These are phyloP conservation scores for Sicyos baderoa DNA, from an alignment of 306 rosid species.

Conservation along the genomic window DNA sequence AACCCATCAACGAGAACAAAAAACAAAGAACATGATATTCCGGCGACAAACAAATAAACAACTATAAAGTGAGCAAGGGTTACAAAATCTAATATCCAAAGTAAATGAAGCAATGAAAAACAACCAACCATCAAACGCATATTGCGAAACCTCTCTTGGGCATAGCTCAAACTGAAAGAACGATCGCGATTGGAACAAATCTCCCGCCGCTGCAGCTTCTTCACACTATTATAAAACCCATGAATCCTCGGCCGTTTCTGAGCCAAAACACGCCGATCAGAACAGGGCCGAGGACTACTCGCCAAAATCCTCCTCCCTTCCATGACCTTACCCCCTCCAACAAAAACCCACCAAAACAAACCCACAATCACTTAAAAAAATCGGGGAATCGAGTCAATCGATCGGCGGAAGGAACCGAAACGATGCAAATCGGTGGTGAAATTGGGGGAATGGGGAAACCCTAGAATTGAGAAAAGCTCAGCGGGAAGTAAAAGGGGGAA, in stretches of 20 bases:
- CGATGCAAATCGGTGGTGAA: not conserved
- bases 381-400: not conserved
- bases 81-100: not conserved
- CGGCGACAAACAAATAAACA: not conserved
- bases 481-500: not conserved
- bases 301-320: slow-evolving; percentile 66
- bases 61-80: not conserved
- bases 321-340: slow-evolving; percentile 30
- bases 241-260: slow-evolving; percentile 44
- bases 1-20: not conserved
- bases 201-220: slow-evolving; percentile 78
- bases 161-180: slow-evolving; percentile 59
- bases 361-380: not conserved
- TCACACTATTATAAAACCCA: slow-evolving; percentile 44
- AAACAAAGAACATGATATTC: too few species aligned
- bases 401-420: not conserved
- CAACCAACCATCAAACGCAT: slow-evolving; percentile 57
- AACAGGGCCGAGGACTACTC: slow-evolving; percentile 53
- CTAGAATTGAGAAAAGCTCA: not conserved
- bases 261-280: slow-evolving; percentile 60
- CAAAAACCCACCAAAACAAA: not conserved
- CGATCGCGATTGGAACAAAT: slow-evolving; percentile 66
- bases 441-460: slow-evolving; percentile 5
- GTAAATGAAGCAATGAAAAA: slow-evolving; percentile 5
- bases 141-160: slow-evolving; percentile 68